phyloP scores from a whole-genome alignment of 257 asterid species.

The Penstemon davidsonii region DNA sequence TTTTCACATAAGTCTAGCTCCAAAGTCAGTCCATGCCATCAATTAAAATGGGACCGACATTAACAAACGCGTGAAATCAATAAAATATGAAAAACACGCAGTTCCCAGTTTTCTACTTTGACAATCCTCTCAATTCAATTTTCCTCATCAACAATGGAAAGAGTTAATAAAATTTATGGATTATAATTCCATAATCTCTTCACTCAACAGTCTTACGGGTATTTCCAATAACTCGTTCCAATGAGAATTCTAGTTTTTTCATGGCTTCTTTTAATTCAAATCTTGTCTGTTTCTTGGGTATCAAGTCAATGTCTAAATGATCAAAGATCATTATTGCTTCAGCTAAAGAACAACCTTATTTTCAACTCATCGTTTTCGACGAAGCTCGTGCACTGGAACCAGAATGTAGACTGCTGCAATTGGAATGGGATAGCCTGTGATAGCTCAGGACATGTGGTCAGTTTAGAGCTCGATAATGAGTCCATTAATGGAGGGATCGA shows the following conservation, averaged over 20 bases:
- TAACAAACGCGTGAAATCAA: no score
- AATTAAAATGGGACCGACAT: no score
- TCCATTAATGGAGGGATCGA: slow-evolving; percentile 38
- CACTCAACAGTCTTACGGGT: not conserved
- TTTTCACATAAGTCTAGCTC: no score
- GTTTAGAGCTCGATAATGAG: slow-evolving; percentile 43
- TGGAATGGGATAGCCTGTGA: slow-evolving; percentile 65
- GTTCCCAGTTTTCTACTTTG: no score
- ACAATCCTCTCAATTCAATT: no score
- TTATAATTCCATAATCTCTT: not conserved
- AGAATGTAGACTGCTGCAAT: slow-evolving; percentile 46
- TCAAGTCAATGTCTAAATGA: slow-evolving; percentile 44
- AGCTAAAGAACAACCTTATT: slow-evolving; percentile 35
- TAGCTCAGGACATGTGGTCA: slow-evolving; percentile 42
- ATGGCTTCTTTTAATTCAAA: slow-evolving; percentile 43
- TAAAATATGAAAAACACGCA: no score
- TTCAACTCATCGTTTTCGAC: slow-evolving; percentile 24
- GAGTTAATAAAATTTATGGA: no score
- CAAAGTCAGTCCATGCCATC: no score
- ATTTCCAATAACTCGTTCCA: slow-evolving; percentile 12
- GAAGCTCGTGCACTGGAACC: slow-evolving; percentile 46
- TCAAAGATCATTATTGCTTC: slow-evolving; percentile 45
- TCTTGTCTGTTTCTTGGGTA: slow-evolving; percentile 25
- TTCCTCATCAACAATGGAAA: no score
- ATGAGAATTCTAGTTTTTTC: slow-evolving; percentile 49